Percentiles rank a stretch among this genome's conserved stretches.
These are phyloP conservation scores for Hansenula sp. DNA, from an alignment of 1,139 yeast species.

Conservation along the genomic window DNA sequence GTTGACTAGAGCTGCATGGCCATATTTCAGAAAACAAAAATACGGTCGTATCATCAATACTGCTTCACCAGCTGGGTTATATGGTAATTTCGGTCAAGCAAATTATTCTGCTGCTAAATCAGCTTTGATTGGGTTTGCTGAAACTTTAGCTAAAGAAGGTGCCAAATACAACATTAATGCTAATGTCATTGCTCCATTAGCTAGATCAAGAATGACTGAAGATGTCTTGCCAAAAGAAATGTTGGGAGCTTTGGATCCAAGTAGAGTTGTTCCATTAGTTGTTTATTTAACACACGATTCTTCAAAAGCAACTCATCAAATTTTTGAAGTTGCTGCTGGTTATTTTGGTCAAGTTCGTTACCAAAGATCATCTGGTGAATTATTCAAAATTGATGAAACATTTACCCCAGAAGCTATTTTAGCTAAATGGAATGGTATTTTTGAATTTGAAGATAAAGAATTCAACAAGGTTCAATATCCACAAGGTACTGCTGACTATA, in stretches of 20 bases:
- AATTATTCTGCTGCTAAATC: constrained; percentile 94
- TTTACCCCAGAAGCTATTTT: constrained; percentile 87
- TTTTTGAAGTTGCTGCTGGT: constrained; percentile 93
- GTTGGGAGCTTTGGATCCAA: constrained; percentile 77
- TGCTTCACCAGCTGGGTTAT: constrained; percentile 93
- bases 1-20: constrained; percentile 92
- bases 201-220: constrained; percentile 96
- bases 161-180: constrained; percentile 75
- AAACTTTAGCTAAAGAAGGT: constrained; percentile 95
- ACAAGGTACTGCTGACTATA: constrained; percentile 53
- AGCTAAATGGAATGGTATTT: constrained; percentile 58
- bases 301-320: constrained; percentile 57
- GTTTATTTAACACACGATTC: constrained; percentile 71
- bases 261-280: constrained; percentile 86
- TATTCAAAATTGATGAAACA: constrained; percentile 71
- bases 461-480: constrained; percentile 64
- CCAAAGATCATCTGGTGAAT: constrained; percentile 88
- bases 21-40: constrained; percentile 75
- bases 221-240: constrained; percentile 80
- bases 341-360: constrained; percentile 89
- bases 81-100: constrained; percentile 96
- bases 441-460: constrained; percentile 57
- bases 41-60: constrained; percentile 90
- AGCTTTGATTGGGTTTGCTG: constrained; percentile 87
- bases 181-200: constrained; percentile 90